Percentiles rank a stretch among this genome's conserved stretches.
These are phyloP conservation scores for Trichoderma virens DNA, from an alignment of 495 filamentous ascomycete species.

Conservation along the genomic window DNA sequence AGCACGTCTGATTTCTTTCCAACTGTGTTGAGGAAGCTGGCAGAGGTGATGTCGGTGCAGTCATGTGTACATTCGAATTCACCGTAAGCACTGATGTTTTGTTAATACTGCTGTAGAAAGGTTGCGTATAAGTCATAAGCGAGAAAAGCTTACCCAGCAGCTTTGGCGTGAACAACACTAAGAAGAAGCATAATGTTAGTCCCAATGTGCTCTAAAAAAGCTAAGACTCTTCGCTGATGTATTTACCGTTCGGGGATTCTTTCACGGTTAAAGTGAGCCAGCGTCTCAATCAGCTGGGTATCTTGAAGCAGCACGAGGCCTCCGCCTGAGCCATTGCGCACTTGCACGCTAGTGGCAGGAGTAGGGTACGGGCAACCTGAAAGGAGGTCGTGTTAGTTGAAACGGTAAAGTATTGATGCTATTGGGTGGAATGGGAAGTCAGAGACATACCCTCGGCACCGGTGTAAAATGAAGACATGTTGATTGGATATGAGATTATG, in stretches of 20 bases:
- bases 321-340: conserved; percentile 10
- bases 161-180: conserved; percentile 5
- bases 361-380: conserved; percentile 17
- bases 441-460: conserved; percentile 24
- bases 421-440: not conserved
- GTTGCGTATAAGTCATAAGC: not conserved
- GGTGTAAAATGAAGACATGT: not conserved
- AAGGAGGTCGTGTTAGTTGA: not conserved
- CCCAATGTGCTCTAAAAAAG: not conserved
- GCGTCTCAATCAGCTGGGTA: conserved; percentile 38
- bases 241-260: conserved; percentile 35
- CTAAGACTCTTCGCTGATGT: not conserved
- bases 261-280: conserved; percentile 60
- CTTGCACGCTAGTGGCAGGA: conserved; percentile 12
- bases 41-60: conserved; percentile 17
- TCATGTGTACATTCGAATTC: conserved; percentile 69
- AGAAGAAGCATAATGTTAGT: not conserved
- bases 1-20: conserved; percentile 50
- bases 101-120: not conserved
- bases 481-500: not conserved
- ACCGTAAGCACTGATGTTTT: conserved; percentile 53
- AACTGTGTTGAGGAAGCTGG: conserved; percentile 32
- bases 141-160: not conserved
- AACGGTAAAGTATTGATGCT: not conserved
- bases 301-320: conserved; percentile 26